phyloP scores from a whole-genome alignment of 1,284 basidiomycete genomes.

The Ustilago esculenta region DNA sequence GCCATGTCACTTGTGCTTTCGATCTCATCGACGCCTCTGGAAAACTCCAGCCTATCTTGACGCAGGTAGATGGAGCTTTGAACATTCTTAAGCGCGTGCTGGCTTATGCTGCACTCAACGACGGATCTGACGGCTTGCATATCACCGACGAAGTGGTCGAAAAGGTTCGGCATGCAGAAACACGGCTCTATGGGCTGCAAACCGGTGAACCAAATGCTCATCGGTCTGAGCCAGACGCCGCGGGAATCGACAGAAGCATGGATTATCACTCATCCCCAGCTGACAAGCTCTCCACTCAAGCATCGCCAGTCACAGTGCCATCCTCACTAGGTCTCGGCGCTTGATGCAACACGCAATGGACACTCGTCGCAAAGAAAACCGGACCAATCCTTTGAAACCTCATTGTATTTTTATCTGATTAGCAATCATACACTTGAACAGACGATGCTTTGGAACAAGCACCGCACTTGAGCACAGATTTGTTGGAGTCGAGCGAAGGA shows the following conservation, averaged over 20 bases:
- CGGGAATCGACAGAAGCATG: background rate
- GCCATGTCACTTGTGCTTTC: conserved; percentile 20
- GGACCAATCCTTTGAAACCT: too few species aligned
- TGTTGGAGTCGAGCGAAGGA: too few species aligned
- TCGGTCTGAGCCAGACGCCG: too few species aligned
- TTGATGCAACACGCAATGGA: too few species aligned
- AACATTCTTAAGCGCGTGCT: conserved; percentile 28
- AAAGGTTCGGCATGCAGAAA: conserved; percentile 9
- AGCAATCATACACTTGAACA: too few species aligned
- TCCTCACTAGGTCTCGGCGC: too few species aligned
- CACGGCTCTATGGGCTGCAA: conserved; percentile 1
- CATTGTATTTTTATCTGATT: too few species aligned
- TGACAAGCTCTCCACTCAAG: background rate
- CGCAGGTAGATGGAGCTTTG: conserved; percentile 13
- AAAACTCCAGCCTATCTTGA: conserved; percentile 2
- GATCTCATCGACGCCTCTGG: conserved; percentile 24
- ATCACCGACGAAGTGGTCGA: conserved; percentile 11
- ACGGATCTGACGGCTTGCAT: conserved; percentile 6
- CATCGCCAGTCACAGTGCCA: too few species aligned
- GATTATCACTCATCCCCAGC: background rate
- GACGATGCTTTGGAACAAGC: too few species aligned
- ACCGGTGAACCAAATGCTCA: background rate
- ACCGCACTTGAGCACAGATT: too few species aligned
- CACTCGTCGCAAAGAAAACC: too few species aligned
- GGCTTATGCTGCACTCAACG: conserved; percentile 12